These are phyloP conservation scores for Letharia lupina DNA, from an alignment of 495 filamentous ascomycete genomes.

Conservation along the genomic window DNA sequence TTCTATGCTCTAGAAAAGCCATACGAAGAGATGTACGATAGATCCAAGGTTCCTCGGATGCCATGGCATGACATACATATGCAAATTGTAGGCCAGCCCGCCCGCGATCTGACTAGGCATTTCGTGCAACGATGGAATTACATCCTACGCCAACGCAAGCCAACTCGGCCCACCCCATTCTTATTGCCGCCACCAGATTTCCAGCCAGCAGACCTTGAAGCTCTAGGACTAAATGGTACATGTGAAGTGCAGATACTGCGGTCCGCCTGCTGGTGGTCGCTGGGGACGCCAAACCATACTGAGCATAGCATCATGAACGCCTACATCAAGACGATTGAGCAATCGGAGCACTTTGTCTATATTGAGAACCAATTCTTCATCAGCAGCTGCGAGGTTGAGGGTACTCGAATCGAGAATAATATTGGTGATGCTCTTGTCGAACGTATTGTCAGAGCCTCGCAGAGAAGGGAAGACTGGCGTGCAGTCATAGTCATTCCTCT, in stretches of 20 bases:
- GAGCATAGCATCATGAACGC: slow-evolving; percentile 95
- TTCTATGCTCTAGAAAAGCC: slow-evolving; percentile 91
- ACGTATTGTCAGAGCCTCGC: slow-evolving; percentile 75
- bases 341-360: slow-evolving; percentile 95
- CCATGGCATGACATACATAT: slow-evolving; percentile 99
- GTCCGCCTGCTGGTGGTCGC: slow-evolving; percentile 83
- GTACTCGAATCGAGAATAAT: slow-evolving; percentile 77
- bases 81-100: slow-evolving; percentile 96
- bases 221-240: slow-evolving; percentile 79
- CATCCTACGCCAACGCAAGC: slow-evolving; percentile 85
- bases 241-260: slow-evolving; percentile 95
- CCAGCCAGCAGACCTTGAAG: slow-evolving; percentile 72
- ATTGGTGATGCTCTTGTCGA: slow-evolving; percentile 95
- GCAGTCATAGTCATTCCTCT: slow-evolving; percentile 91
- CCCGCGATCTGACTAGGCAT: slow-evolving; percentile 86
- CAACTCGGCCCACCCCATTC: slow-evolving; percentile 88
- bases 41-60: slow-evolving; percentile 81
- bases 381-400: slow-evolving; percentile 81
- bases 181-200: slow-evolving; percentile 90
- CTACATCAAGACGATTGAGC: slow-evolving; percentile 88
- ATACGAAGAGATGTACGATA: slow-evolving; percentile 98
- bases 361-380: slow-evolving; percentile 99
- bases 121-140: slow-evolving; percentile 99
- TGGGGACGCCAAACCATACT: slow-evolving; percentile 70
- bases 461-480: slow-evolving; percentile 82